Percentiles rank a stretch among this genome's conserved stretches.
These are phyloP conservation scores for Arachnopeziza araneosa DNA, from an alignment of 2,329 filamentous ascomycete genomes.

Conservation along the genomic window DNA sequence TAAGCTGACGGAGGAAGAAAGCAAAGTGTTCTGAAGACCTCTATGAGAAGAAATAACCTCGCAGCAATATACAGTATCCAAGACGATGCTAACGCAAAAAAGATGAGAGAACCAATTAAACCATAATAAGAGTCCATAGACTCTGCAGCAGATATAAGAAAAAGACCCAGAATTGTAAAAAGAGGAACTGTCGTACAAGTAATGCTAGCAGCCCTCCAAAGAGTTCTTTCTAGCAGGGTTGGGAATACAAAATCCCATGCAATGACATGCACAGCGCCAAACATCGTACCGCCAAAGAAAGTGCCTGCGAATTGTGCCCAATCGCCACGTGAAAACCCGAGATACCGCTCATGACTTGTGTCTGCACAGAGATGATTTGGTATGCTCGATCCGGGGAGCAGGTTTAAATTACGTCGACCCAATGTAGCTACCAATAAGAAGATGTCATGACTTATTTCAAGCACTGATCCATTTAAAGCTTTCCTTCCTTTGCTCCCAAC, in stretches of 20 bases:
- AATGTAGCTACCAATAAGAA: no score
- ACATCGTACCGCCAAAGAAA: not conserved
- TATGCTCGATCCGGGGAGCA: not conserved
- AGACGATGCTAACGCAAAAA: not conserved
- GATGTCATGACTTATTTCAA: no score
- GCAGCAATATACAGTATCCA: not conserved
- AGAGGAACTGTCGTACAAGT: not conserved
- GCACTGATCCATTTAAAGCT: no score
- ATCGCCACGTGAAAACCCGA: no score
- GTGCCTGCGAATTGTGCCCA: not conserved
- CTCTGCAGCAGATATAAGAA: no score
- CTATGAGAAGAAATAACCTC: slow-evolving; percentile 6
- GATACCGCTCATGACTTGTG: no score
- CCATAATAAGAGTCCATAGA: no score
- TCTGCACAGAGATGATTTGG: not conserved
- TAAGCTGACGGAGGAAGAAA: slow-evolving; percentile 7
- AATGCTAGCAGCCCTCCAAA: not conserved
- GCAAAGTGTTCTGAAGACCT: slow-evolving; percentile 6
- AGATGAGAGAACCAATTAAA: no score
- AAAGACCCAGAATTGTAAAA: not conserved
- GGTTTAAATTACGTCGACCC: no score
- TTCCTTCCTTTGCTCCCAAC: no score
- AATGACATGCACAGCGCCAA: not conserved
- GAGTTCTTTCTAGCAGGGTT: not conserved
- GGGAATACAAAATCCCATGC: not conserved